Evolutionary conservation across 2,329 filamentous ascomycete species (phyloP).

Genomic region (Fusarium setosum): DNA sequence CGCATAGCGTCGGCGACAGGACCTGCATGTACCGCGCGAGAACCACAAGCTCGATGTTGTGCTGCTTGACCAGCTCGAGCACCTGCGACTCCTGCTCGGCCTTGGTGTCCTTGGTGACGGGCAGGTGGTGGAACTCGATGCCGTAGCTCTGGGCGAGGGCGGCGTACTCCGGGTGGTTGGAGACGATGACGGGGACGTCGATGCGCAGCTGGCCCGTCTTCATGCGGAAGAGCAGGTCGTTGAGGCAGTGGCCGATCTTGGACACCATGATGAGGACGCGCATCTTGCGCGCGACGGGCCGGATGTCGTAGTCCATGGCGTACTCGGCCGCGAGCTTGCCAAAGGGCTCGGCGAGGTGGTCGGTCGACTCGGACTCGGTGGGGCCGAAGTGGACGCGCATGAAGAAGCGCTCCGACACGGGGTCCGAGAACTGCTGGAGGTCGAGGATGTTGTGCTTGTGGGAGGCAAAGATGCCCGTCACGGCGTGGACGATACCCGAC

Average conservation of each 20-base stretch:
- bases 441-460: constrained; percentile 85
- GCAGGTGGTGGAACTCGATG: constrained; percentile 84
- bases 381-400: constrained; percentile 88
- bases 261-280: constrained; percentile 89
- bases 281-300: constrained; percentile 75
- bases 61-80: constrained; percentile 74
- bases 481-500: constrained; percentile 85
- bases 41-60: constrained; percentile 82
- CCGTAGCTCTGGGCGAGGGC: constrained; percentile 77
- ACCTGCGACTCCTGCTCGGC: constrained; percentile 77
- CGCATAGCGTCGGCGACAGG: constrained; percentile 78
- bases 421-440: constrained; percentile 86
- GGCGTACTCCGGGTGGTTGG: constrained; percentile 82
- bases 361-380: constrained; percentile 58
- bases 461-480: constrained; percentile 80
- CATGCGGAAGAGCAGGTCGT: constrained; percentile 84
- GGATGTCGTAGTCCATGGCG: constrained; percentile 77
- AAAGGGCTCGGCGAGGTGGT: constrained; percentile 67
- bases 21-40: constrained; percentile 92
- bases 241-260: constrained; percentile 88
- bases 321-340: constrained; percentile 70
- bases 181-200: constrained; percentile 82
- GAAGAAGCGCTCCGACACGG: constrained; percentile 80
- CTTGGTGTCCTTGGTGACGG: constrained; percentile 84
- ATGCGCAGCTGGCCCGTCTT: constrained; percentile 80